Percentiles rank a stretch among this genome's conserved stretches.
Conservation (phyloP, 306 rosid species). For the Malus sieversii region DNA sequence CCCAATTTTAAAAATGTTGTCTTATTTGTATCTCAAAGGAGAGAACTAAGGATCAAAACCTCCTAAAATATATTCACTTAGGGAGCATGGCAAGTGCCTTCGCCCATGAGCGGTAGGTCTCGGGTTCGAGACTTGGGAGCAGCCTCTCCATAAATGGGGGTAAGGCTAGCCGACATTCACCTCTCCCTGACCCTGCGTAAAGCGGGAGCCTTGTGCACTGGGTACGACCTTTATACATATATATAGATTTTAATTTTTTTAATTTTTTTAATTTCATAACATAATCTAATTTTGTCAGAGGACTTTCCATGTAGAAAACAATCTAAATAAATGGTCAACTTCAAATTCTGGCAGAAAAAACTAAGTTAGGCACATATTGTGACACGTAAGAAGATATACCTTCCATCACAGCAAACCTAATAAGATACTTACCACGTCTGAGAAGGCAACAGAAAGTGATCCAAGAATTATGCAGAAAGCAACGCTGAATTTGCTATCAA, state of each 20-base stretch:
- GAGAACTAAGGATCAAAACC: neutral
- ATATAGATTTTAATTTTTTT: neutral
- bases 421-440: constrained; percentile 82
- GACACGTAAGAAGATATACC: neutral
- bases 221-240: too few relatives aligned
- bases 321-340: neutral
- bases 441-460: constrained; percentile 96
- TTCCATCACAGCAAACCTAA: neutral
- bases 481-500: constrained; percentile 67
- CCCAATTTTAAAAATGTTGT: neutral
- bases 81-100: too few relatives aligned
- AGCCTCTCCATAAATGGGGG: too few relatives aligned
- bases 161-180: too few relatives aligned
- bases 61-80: neutral
- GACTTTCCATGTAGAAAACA: neutral
- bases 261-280: neutral
- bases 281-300: neutral
- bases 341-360: neutral
- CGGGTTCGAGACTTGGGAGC: too few relatives aligned
- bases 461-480: constrained; percentile 93
- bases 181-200: too few relatives aligned
- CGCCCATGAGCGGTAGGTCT: too few relatives aligned
- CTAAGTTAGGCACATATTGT: neutral
- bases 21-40: neutral
- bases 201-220: too few relatives aligned